phyloP scores from a whole-genome alignment of 768 basidiomycete genomes.

The Strobilomyces echinocephalus region DNA sequence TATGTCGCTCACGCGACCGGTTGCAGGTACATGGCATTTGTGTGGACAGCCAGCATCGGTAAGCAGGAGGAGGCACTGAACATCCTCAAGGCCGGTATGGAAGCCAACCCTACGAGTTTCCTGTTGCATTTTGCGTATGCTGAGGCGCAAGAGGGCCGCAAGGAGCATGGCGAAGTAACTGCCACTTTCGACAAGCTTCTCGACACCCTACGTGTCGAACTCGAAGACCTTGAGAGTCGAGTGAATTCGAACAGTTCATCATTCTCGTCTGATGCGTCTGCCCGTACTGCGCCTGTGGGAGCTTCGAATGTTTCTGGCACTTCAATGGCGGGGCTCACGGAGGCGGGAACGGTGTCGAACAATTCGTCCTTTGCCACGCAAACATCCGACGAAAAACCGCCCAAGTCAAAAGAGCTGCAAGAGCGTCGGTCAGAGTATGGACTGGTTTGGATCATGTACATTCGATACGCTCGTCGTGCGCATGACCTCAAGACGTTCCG shows the following conservation, averaged over 20 bases:
- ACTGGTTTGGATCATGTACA: constrained; percentile 83
- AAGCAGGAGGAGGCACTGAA: constrained; percentile 77
- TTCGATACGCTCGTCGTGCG: constrained; percentile 85
- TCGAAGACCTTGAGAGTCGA: constrained; percentile 55
- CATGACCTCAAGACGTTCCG: constrained; percentile 82
- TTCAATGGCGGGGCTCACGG: constrained; percentile 16
- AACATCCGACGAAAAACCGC: constrained; percentile 47
- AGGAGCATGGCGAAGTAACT: constrained; percentile 66
- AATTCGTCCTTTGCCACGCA: constrained; percentile 50
- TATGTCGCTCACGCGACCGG: constrained; percentile 12
- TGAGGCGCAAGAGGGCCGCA: constrained; percentile 64
- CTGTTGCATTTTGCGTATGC: constrained; percentile 87
- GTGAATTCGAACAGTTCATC: constrained; percentile 36
- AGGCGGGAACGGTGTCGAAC: constrained; percentile 33
- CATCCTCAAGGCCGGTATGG: constrained; percentile 79
- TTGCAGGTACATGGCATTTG: constrained; percentile 84
- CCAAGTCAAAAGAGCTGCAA: constrained; percentile 50
- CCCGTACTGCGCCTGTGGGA: constrained; percentile 24
- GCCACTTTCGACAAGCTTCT: constrained; percentile 70
- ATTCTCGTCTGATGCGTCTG: constrained; percentile 34
- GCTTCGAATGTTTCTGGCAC: constrained; percentile 12
- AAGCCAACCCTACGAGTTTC: constrained; percentile 86
- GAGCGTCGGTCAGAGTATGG: constrained; percentile 64
- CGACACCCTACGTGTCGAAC: constrained; percentile 52
- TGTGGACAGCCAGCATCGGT: constrained; percentile 70